Evolutionary conservation across 208 protist species (phyloP), one percentile per base, ranked within the genome.

Genomic region (Trypanosoma melophagium): DNA sequence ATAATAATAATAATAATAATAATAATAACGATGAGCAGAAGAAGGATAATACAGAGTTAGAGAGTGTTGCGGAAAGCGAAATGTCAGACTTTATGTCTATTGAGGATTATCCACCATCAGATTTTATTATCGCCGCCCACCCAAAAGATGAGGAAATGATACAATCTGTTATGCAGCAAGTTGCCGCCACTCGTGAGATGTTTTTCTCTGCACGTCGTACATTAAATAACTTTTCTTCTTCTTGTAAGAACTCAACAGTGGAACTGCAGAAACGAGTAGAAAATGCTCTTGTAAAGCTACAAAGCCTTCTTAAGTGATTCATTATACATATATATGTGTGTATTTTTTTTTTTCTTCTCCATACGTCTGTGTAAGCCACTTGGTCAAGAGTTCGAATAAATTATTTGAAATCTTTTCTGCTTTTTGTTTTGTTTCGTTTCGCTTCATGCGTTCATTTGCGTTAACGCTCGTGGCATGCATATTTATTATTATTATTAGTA

Each of bases 41-140:
- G 1, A n/a, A 22, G 1, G 12, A 55, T 22, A n/a, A 22, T 14
- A 24, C 12, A 31, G 12, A 31, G 12, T 2, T 14, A 10, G 19
- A 31, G n/a, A 24, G n/a, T 1, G 16, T n/a, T 12, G 16, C 1
- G 9, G 1, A 2, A 2, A 17, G 1, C 3, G 16, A 47, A 3
- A 2, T 3, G 1, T 1, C 9, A 47, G 42, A 47, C 1, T 14
- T n/a, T 1, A 17, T n/a, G 42, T 10, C 13, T 10, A n/a, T 45
- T 1, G 7, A 62, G 19, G 16, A 57, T 1, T 49, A 31, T 54
- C 25, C 7, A n/a, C 13, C 19, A 7, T 35, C 42, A 17, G 40
- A 65, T 9, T 51, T 58, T 21, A 52, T 63, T 24, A 17, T 73
- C 44, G 60, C 19, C 16, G 53, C 61, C 25, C 68, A 73, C 52